Percentiles rank a stretch among this genome's conserved stretches.
phyloP scores from a whole-genome alignment of 257 asterid species.

The Solanum corneliomulleri region DNA sequence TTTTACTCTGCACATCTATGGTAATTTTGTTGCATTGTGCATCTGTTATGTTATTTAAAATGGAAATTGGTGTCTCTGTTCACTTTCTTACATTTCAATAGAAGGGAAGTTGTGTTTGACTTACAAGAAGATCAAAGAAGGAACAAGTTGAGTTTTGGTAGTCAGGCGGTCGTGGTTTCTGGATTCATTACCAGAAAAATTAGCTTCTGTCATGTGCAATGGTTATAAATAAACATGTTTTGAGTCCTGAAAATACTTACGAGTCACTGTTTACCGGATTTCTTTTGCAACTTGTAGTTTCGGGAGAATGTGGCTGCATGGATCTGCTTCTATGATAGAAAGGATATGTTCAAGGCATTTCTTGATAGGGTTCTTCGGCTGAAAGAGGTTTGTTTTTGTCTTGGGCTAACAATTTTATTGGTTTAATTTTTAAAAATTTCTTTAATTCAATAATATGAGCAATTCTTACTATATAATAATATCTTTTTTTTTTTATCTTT shows the following conservation, averaged over 20 bases:
- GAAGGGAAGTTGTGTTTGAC: neutral
- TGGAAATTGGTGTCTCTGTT: neutral
- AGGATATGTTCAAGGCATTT: conserved; percentile 74
- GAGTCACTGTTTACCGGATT: neutral
- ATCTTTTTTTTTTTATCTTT: neutral
- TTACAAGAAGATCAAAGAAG: neutral
- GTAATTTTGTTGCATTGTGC: neutral
- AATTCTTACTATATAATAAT: neutral
- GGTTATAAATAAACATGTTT: neutral
- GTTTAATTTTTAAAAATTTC: neutral
- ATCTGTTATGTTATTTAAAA: neutral
- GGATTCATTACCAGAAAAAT: neutral
- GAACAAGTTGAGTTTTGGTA: neutral
- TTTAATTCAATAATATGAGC: neutral
- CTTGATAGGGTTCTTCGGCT: conserved; percentile 81
- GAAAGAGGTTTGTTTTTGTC: conserved; percentile 56
- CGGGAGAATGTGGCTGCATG: conserved; percentile 98
- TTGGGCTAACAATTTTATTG: neutral
- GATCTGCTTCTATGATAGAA: conserved; percentile 73
- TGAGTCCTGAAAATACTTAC: neutral
- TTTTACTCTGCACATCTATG: neutral
- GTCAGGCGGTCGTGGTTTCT: neutral
- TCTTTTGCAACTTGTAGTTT: conserved; percentile 51
- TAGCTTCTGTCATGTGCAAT: neutral
- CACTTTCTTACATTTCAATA: neutral